These are phyloP conservation scores for Naganishia vaughanmartiniae DNA, from an alignment of 768 basidiomycete species.

Conservation along the genomic window DNA sequence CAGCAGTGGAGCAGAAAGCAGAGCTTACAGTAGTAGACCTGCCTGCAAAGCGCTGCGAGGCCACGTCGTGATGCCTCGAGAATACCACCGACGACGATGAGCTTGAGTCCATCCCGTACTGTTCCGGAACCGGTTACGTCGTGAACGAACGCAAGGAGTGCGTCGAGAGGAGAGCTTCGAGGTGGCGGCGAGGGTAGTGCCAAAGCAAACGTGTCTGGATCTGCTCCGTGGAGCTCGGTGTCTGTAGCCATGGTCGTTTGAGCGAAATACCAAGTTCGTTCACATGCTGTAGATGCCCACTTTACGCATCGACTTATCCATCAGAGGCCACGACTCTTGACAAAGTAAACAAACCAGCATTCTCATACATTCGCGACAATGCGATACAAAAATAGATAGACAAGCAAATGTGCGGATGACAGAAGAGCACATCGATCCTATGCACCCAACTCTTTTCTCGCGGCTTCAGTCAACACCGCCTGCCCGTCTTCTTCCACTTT, in stretches of 20 bases:
- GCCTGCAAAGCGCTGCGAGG: not conserved
- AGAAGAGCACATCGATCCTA: not conserved
- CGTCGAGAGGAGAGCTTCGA: not conserved
- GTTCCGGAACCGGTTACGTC: slow-evolving; percentile 23
- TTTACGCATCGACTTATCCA: too few relatives aligned
- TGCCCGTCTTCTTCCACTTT: slow-evolving; percentile 20
- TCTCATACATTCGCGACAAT: too few relatives aligned
- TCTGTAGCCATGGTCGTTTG: not conserved
- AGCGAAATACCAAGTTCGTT: too few relatives aligned
- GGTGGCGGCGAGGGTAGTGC: not conserved
- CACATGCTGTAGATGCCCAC: too few relatives aligned
- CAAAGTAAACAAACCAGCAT: too few relatives aligned
- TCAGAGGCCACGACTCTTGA: too few relatives aligned
- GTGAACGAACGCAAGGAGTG: slow-evolving; percentile 15
- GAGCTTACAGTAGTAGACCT: slow-evolving; percentile 18
- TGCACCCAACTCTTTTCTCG: slow-evolving; percentile 14
- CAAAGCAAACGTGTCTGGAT: too few relatives aligned
- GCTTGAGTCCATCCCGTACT: slow-evolving; percentile 26
- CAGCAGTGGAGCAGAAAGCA: not conserved
- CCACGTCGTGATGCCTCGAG: slow-evolving; percentile 26
- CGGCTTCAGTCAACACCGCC: slow-evolving; percentile 25
- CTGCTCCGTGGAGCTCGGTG: not conserved
- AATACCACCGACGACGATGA: slow-evolving; percentile 27
- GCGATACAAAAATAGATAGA: too few relatives aligned
- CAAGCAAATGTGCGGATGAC: not conserved